A percentile compares a stretch with the other conserved stretches of the same genome.
phyloP scores from a whole-genome alignment of 768 basidiomycete species.

The Gymnopilus dilepis region DNA sequence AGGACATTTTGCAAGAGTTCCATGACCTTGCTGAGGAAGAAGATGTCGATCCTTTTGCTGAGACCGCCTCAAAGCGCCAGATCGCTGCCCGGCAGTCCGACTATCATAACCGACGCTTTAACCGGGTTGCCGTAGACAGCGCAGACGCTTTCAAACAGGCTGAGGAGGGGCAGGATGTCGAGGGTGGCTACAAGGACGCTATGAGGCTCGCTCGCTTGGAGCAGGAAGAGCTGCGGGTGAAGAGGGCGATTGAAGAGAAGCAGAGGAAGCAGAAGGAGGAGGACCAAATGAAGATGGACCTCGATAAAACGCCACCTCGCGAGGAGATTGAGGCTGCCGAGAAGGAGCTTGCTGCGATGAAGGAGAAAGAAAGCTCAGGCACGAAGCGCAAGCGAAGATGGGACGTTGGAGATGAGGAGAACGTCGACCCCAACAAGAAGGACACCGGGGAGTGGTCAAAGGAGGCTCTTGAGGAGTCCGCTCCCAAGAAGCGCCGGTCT shows the following conservation, averaged over 20 bases:
- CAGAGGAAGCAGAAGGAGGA: slow-evolving; percentile 79
- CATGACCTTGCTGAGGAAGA: slow-evolving; percentile 94
- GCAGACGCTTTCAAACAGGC: slow-evolving; percentile 75
- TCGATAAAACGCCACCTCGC: slow-evolving; percentile 92
- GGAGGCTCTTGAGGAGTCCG: slow-evolving; percentile 72
- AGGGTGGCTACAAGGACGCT: slow-evolving; percentile 94
- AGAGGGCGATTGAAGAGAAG: slow-evolving; percentile 87
- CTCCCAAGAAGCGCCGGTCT: slow-evolving; percentile 90
- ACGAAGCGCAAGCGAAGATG: slow-evolving; percentile 80
- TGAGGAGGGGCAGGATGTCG: slow-evolving; percentile 70
- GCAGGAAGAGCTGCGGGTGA: slow-evolving; percentile 89
- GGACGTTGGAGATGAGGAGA: slow-evolving; percentile 78
- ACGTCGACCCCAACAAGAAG: slow-evolving; percentile 62
- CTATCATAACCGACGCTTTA: slow-evolving; percentile 92
- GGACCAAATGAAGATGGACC: slow-evolving; percentile 78
- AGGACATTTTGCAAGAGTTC: slow-evolving; percentile 94
- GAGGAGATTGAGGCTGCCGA: slow-evolving; percentile 77
- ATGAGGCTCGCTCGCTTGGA: slow-evolving; percentile 92
- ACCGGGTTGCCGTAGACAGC: slow-evolving; percentile 80
- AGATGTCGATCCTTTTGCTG: slow-evolving; percentile 88
- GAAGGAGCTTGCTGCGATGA: slow-evolving; percentile 60
- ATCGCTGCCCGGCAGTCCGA: slow-evolving; percentile 93
- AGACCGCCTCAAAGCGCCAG: slow-evolving; percentile 92
- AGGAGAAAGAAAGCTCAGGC: slow-evolving; percentile 51
- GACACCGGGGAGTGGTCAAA: slow-evolving; percentile 76